Evolutionary conservation across 345 rosid species (phyloP).

Genomic region (Rhizophora mangle): DNA sequence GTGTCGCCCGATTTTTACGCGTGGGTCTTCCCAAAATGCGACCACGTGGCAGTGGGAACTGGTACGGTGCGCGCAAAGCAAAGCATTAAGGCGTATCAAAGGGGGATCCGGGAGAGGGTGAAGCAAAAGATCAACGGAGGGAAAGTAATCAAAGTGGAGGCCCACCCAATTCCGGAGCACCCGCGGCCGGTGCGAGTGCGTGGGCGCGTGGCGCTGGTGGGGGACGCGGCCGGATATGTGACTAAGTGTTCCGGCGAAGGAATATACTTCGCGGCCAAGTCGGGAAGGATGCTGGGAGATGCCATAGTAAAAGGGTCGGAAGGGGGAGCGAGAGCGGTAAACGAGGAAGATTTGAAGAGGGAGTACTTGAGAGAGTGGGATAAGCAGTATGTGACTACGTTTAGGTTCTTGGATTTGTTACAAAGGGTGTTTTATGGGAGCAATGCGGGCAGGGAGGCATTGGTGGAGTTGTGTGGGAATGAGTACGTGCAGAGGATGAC

Average conservation of each 20-base stretch:
- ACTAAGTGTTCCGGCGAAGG: constrained; percentile 69
- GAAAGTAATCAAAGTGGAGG: constrained; percentile 58
- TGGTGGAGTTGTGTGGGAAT: constrained; percentile 64
- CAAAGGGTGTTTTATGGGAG: constrained; percentile 52
- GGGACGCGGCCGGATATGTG: constrained; percentile 72
- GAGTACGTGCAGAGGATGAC: constrained; percentile 74
- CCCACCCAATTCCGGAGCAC: constrained; percentile 77
- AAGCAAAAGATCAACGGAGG: constrained; percentile 49
- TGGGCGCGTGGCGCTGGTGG: constrained; percentile 59
- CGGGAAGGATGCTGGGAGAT: constrained; percentile 62
- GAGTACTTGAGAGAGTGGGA: constrained; percentile 62
- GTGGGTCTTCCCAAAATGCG: constrained; percentile 75
- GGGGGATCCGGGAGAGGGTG: constrained; percentile 47
- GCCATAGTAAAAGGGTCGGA: constrained; percentile 59
- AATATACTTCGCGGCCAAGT: constrained; percentile 69
- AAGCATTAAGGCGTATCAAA: constrained; percentile 41
- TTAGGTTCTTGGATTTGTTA: constrained; percentile 51
- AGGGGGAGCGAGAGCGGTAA: constrained; percentile 40
- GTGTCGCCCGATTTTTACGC: constrained; percentile 77
- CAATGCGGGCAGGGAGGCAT: constrained; percentile 49
- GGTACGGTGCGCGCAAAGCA: constrained; percentile 48
- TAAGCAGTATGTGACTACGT: constrained; percentile 35
- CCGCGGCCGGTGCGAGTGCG: constrained; percentile 48
- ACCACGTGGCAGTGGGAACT: constrained; percentile 75
- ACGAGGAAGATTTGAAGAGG: constrained; percentile 54